Conservation (phyloP, 805 yeast species). For the Candida cerambycidarum region DNA sequence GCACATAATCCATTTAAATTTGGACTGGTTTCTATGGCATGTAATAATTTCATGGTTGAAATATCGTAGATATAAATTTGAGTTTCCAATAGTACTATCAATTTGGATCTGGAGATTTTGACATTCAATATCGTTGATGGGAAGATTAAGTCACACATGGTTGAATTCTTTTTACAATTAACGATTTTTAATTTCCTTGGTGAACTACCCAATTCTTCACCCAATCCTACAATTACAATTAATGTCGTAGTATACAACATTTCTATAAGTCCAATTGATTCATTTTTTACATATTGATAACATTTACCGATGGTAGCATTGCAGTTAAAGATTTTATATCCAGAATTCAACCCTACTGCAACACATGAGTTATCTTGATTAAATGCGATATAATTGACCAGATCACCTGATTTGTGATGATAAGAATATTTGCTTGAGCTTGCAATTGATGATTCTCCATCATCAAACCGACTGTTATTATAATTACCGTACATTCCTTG, state of each 20-base stretch:
- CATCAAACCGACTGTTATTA: slow-evolving; percentile 11
- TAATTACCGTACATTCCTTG: slow-evolving; percentile 13
- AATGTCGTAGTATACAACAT: slow-evolving; percentile 90
- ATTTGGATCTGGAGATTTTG: slow-evolving; percentile 30
- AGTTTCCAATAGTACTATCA: slow-evolving; percentile 41
- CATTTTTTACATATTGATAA: slow-evolving; percentile 35
- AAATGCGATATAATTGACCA: slow-evolving; percentile 51
- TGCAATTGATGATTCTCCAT: slow-evolving; percentile 18
- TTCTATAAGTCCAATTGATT: slow-evolving; percentile 71
- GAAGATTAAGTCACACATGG: slow-evolving; percentile 44
- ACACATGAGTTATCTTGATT: slow-evolving; percentile 89
- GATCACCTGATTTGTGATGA: slow-evolving; percentile 17
- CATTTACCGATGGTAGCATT: slow-evolving; percentile 43
- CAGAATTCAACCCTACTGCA: slow-evolving; percentile 65
- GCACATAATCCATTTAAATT: slow-evolving; percentile 58
- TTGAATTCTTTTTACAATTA: slow-evolving; percentile 68
- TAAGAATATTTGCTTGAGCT: slow-evolving; percentile 16
- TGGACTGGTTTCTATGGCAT: slow-evolving; percentile 46
- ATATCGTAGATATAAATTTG: slow-evolving; percentile 46
- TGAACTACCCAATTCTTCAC: slow-evolving; percentile 65
- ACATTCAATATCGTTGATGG: slow-evolving; percentile 43
- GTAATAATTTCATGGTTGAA: slow-evolving; percentile 39
- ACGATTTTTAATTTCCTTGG: slow-evolving; percentile 82
- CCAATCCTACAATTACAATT: slow-evolving; percentile 78
- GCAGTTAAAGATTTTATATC: slow-evolving; percentile 79